Base-by-base conservation (phyloP, 805 yeast genomes). In the Sugiyamaella boreocaroliniensis region DNA sequence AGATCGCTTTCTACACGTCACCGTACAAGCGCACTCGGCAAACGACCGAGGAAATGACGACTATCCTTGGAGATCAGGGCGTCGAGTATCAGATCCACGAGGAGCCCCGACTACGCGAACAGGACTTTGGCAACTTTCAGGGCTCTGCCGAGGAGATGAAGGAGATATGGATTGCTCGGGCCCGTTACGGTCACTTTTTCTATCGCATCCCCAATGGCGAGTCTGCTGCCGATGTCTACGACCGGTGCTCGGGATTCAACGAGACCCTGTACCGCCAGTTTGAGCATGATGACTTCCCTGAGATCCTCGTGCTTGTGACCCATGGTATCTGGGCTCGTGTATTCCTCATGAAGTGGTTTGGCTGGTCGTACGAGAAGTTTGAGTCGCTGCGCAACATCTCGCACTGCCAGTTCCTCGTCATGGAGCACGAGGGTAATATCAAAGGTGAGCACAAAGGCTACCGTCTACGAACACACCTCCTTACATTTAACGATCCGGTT, bases 251-350 rank as follows among this genome's bases (percentile, higher is more conserved):
- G 1, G 86, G 93, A 14, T 90, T 90, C 67, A 89, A 89, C 65
- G 96, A 89, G 67, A 81, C 95, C 0, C 68, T 90, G 41, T 88
- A 84, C 64, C 75, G 97, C 47, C 93, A 86, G 65, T 89, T 90
- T 63, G 79, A 79, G 55, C 48, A 60, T 19, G 82, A 78, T 15
- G 76, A 79, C 60, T 86, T 87, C 64, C 89, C 97, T n/a, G 79
- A 80, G 54, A 85, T 89, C 16, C 75, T 89, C 41, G 89, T 90
- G 2, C 70, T 90, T 43, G 96, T 90, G 42, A 86, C 96, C 4
- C 97, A 90, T 66, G 97, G 97, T 9, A 87, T 90, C 14, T 89
- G 95, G 92, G 86, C 95, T 3, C 74, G 97, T 42, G 97, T 90
- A 8, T 90, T 90, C 61, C 68, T 90, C 43, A 89, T 89, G 89